Percentiles rank a stretch among this genome's conserved stretches.
Evolutionary conservation across 202 grass and related monocot genomes (phyloP).

Genomic region (Sporobolus alterniflorus): DNA sequence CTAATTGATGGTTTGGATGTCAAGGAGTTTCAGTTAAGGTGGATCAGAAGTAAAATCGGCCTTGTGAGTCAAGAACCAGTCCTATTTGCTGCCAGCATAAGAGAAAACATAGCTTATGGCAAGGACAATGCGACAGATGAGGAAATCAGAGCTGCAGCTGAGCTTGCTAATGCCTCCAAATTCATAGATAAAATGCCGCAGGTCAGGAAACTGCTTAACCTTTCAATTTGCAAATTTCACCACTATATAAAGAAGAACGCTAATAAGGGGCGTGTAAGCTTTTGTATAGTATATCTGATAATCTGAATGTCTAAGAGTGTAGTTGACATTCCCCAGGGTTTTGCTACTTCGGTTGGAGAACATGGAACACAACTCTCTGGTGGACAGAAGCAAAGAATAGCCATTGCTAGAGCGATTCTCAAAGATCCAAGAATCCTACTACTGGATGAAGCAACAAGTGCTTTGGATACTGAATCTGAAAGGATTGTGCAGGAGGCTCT

Average conservation of each 20-base stretch:
- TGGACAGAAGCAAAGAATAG: slow-evolving; percentile 84
- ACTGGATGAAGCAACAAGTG: slow-evolving; percentile 84
- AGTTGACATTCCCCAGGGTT: slow-evolving; percentile 54
- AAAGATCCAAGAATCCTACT: slow-evolving; percentile 85
- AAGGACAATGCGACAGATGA: slow-evolving; percentile 69
- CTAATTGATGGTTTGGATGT: slow-evolving; percentile 82
- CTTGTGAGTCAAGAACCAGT: slow-evolving; percentile 93
- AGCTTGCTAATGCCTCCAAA: slow-evolving; percentile 94
- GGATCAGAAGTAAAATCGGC: slow-evolving; percentile 94
- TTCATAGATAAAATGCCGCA: slow-evolving; percentile 98
- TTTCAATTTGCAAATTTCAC: slow-evolving; percentile 19
- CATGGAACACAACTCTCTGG: slow-evolving; percentile 83
- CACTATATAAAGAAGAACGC: not conserved
- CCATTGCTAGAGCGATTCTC: slow-evolving; percentile 86
- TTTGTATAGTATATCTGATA: not conserved
- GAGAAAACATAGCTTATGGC: slow-evolving; percentile 96
- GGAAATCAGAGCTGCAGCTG: slow-evolving; percentile 85
- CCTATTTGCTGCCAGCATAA: slow-evolving; percentile 81
- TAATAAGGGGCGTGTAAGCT: no score
- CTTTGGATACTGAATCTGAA: slow-evolving; percentile 80
- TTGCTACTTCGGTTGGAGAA: slow-evolving; percentile 68
- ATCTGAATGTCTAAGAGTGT: not conserved
- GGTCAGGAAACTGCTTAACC: slow-evolving; percentile 42
- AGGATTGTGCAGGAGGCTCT: slow-evolving; percentile 83
- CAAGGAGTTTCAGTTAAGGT: slow-evolving; percentile 84